A percentile compares a stretch with the other conserved stretches of the same genome.
phyloP scores from a whole-genome alignment of 345 rosid species.

The rapeseed (Brassica napus) region DNA sequence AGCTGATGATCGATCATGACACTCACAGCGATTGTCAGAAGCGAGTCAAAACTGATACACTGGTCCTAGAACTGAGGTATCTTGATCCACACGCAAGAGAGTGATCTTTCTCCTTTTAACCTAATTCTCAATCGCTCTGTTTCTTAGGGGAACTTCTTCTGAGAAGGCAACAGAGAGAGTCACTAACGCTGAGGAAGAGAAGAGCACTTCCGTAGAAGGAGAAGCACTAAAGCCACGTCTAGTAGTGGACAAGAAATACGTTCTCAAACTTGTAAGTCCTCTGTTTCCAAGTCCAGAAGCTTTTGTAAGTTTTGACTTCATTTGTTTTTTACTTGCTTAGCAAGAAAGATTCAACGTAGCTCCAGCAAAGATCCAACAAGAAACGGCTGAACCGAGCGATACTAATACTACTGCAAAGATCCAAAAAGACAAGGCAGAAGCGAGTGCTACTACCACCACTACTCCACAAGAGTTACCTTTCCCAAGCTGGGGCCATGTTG shows the following conservation, averaged over 20 bases:
- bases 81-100: not conserved
- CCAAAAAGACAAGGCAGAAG: not conserved
- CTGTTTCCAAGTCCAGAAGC: constrained; percentile 14
- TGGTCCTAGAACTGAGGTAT: constrained; percentile 1
- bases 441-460: not conserved
- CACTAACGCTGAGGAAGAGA: not conserved
- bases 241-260: not conserved
- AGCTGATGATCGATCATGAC: not conserved
- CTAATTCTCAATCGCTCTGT: not conserved
- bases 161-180: not conserved
- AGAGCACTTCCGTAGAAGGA: not conserved
- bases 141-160: not conserved
- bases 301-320: not conserved
- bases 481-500: constrained; percentile 25
- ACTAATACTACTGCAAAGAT: constrained; percentile 3
- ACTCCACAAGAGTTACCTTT: constrained; percentile 3
- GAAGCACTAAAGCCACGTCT: not conserved
- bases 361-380: constrained; percentile 10
- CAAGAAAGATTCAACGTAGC: not conserved
- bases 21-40: not conserved
- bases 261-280: constrained; percentile 13
- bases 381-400: not conserved
- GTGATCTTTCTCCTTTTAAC: not conserved
- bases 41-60: not conserved
- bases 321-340: constrained; percentile 24